Evolutionary conservation across 1,139 yeast genomes (phyloP), one percentile per base, ranked within the genome.

Genomic region (Kodamaea plutei): DNA sequence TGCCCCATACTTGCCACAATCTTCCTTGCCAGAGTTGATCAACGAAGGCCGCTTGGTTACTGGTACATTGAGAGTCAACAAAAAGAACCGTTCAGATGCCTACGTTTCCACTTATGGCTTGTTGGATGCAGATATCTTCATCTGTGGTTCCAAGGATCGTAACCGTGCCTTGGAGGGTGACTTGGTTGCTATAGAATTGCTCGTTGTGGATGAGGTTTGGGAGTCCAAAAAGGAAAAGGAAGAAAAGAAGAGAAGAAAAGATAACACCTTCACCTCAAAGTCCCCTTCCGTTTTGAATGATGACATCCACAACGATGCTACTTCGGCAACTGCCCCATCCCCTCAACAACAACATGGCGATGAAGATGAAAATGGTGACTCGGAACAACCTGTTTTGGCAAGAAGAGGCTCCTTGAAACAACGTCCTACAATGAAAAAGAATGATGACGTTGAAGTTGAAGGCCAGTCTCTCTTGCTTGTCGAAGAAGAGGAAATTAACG

Each of bases 111-210:
- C 97, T 0, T 96, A 89, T 53, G 96, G 96, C 2, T 72, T 89
- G 26, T 69, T 91, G 41, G 98, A 91, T 58, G 95, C 97, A 0
- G 98, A 91, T 57, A 87, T 91, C 40, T 91, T 88, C 54, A 91
- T 91, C 44, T 93, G 97, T 64, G 98, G 98, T 8, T 89, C 97
- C n/a, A 91, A 91, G 56, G 98, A 91, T 58, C 84, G 98, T 55
- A 91, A 91, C 58, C 79, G 98, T 54, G 97, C 98, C 8, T 67
- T 91, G 33, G 98, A 91, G 60, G 96, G 97, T 33, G 98, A 91
- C 55, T 65, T 87, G 37, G 98, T 91, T 20, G 98, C 98, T 0
- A 88, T 91, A 14, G 98, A 91, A 56, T 70, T 91, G 39, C 73
- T 91, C 37, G 87, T 85, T 12, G 98, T 91, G 15, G 96, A 91